Evolutionary conservation across 2,329 filamentous ascomycete genomes (phyloP).

Genomic region (Sarocladiaceae sp.): DNA sequence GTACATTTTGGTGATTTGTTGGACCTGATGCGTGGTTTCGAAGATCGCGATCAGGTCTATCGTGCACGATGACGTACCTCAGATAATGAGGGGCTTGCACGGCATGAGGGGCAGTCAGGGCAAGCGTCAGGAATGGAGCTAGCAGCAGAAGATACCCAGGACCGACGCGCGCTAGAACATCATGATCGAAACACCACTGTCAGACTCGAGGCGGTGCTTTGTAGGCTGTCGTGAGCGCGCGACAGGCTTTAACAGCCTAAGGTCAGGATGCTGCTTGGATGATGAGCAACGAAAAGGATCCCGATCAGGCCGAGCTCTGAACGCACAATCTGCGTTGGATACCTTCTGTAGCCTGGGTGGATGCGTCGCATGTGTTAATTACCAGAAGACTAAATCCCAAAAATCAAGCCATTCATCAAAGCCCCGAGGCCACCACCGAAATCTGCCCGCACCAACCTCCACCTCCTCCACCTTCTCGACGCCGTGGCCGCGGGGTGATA

Average conservation of each 20-base stretch:
- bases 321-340: no score
- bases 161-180: background rate
- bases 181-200: background rate
- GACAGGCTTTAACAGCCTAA: no score
- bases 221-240: no score
- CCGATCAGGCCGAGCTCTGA: no score
- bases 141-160: no score
- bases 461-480: conserved; percentile 8
- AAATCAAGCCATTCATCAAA: background rate
- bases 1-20: no score
- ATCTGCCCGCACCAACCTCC: conserved; percentile 3
- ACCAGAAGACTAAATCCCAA: background rate
- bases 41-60: no score
- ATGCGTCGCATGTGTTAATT: background rate
- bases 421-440: conserved; percentile 3
- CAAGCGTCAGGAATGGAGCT: background rate
- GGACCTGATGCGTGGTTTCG: no score
- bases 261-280: no score
- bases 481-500: conserved; percentile 6
- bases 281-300: no score
- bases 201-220: no score
- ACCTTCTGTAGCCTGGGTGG: background rate
- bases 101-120: conserved; percentile 1
- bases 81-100: background rate
- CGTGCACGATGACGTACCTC: background rate